Evolutionary conservation across 1,139 yeast genomes (phyloP), one percentile per base, ranked within the genome.

Genomic region (Suhomyces bribrorum): DNA sequence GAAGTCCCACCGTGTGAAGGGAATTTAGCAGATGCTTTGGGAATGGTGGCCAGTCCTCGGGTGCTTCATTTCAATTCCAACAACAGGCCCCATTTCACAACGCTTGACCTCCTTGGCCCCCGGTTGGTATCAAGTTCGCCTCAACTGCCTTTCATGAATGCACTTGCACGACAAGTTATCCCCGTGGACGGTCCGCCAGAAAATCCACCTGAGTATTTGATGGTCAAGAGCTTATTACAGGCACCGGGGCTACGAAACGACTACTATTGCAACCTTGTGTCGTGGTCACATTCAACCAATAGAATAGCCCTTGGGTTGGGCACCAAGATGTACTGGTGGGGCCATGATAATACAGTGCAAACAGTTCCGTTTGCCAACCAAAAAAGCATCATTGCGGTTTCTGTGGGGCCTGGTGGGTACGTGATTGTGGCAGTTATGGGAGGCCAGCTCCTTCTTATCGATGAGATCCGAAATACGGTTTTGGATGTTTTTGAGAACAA

Each of bases 231-330:
- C 17, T 77, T 80, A 0, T 59, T 87, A 15, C 88, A 83, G 53
- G 95, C 95, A 0, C 92, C 90, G 0, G 81, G 81, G 0, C 61
- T 89, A 36, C 67, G 85, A 42, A 84, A 87, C 54, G 96, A 89
- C 57, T 89, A 82, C 56, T 89, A 89, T 59, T 75, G 88, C 1
- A 86, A 86, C 52, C 65, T 86, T 34, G 76, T 88, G 0, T 77
- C 90, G 8, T 88, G 96, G 95, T 81, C 90, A 0, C 57, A 59
- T 3, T 54, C 54, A 17, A 62, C 78, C 1, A 73, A 73, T 18
- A 68, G 68, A 23, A 66, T 88, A 0, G 85, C 84, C 0, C 90
- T 88, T 1, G 97, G 92, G 0, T 61, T 88, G 26, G 82, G 81
- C 0, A 54, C 65, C 2, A 66, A 73, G 6, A 84, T 81, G 0